Conservation (phyloP, 2,329 filamentous ascomycete genomes). For the Pyrenophora seminiperda region DNA sequence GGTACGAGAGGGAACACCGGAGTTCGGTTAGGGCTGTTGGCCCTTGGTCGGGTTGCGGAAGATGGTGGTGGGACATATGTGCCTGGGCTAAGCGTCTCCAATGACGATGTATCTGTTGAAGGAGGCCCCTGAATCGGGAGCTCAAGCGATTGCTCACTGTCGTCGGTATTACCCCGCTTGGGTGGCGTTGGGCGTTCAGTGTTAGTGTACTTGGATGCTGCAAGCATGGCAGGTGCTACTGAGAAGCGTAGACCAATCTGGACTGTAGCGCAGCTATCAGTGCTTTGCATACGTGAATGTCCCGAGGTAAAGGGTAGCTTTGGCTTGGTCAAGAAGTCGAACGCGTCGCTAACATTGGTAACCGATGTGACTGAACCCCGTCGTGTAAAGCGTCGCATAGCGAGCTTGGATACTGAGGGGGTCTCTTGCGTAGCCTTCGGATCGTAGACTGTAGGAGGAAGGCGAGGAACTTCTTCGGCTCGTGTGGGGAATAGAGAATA, state of each 20-base stretch:
- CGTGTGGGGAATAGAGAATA: constrained; percentile 50
- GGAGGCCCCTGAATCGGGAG: constrained; percentile 42
- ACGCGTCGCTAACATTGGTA: constrained; percentile 47
- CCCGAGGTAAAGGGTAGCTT: constrained; percentile 47
- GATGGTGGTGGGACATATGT: constrained; percentile 28
- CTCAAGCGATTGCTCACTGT: constrained; percentile 33
- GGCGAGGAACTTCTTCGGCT: constrained; percentile 46
- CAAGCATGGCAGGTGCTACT: constrained; percentile 47
- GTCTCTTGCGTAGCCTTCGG: constrained; percentile 28
- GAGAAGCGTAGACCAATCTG: constrained; percentile 74
- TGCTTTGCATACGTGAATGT: constrained; percentile 64
- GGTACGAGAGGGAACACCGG: constrained; percentile 36
- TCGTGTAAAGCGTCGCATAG: constrained; percentile 39
- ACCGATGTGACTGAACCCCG: constrained; percentile 46
- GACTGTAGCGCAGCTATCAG: constrained; percentile 69
- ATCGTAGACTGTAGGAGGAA: constrained; percentile 48
- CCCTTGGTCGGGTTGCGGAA: constrained; percentile 21
- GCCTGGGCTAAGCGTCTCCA: constrained; percentile 25
- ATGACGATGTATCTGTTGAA: constrained; percentile 13
- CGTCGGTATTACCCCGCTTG: constrained; percentile 32
- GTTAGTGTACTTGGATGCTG: constrained; percentile 36
- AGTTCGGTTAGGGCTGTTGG: constrained; percentile 28
- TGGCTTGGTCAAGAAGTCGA: constrained; percentile 44
- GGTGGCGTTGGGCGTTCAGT: constrained; percentile 26
- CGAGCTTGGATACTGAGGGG: constrained; percentile 36